Evolutionary conservation across 1,284 basidiomycete species (phyloP), one percentile per base, ranked within the genome.

Genomic region (Laetiporus sulphureus): DNA sequence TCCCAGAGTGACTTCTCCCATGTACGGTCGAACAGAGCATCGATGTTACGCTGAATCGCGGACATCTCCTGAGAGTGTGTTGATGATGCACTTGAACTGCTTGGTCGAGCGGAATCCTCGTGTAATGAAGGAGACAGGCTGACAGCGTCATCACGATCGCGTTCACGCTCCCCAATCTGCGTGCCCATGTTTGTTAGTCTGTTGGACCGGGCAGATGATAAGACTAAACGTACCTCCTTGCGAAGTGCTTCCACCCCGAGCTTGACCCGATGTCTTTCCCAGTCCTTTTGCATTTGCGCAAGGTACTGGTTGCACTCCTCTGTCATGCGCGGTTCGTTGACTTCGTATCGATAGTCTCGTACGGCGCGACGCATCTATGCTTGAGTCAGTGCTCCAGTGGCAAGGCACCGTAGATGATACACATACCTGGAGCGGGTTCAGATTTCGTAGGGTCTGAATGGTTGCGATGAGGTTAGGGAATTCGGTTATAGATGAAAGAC

Each of bases 241-340:
- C 85, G 78, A 32, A 90, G 64, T 5, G 81, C 80, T 57, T 89
- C 82, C 5, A 90, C 84, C 3, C 86, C 86, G 18, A 86, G 67
- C 56, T 89, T 87, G 24, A 94, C 79, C 21, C 90, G 72, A 60
- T 88, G 83, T 44, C 87, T 71, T 64, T 96, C 92, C 95, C 95
- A 98, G 59, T 98, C 94, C 55, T 90, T 90, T 62, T 96, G 92
- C 10, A 97, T 68, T 56, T 97, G 93, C 3, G 81, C 85, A 20
- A 99, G 75, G 58, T 98, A 98, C 65, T 96, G 91, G 36, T 79
- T 68, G 57, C 94, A 98, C 60, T 99, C 95, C 19, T 96, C 91
- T 5, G 83, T 86, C 90, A 99, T 96, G 47, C 77, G 76, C 2
- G 78, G 73, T 65, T 99, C 95, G 56, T 87, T 87, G 38, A 97